These are phyloP conservation scores for Colletotrichum sidae DNA, from an alignment of 2,329 filamentous ascomycete genomes.

Conservation along the genomic window DNA sequence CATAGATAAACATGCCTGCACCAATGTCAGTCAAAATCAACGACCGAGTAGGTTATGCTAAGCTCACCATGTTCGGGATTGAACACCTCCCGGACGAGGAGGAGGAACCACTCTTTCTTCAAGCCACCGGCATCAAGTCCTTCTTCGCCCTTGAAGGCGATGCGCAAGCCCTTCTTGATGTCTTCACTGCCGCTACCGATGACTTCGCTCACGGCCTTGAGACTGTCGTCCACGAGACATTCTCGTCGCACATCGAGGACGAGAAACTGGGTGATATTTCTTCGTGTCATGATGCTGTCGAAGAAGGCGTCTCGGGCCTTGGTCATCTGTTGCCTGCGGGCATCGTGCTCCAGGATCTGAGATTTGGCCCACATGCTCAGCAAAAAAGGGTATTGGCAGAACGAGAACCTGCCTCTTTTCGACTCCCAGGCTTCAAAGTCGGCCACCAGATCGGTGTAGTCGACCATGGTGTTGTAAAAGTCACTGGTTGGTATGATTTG, in stretches of 20 bases:
- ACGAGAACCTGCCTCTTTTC: constrained; percentile 79
- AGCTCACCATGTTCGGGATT: constrained; percentile 85
- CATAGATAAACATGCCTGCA: constrained; percentile 89
- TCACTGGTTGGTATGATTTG: constrained; percentile 83
- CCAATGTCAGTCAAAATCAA: constrained; percentile 31
- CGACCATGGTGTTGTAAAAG: constrained; percentile 89
- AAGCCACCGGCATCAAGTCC: constrained; percentile 91
- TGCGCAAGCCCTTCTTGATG: constrained; percentile 88
- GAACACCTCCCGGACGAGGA: constrained; percentile 89
- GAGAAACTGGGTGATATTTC: constrained; percentile 81
- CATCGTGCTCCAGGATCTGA: constrained; percentile 88
- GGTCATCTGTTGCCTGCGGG: constrained; percentile 87
- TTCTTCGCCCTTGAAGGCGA: constrained; percentile 89
- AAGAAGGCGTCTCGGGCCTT: constrained; percentile 93
- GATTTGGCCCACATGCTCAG: constrained; percentile 94
- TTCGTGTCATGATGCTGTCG: constrained; percentile 83
- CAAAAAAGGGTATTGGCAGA: constrained; percentile 93
- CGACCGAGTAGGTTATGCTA: background rate
- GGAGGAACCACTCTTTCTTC: constrained; percentile 93
- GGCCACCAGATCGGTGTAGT: constrained; percentile 84
- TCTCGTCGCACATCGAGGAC: constrained; percentile 83
- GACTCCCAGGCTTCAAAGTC: constrained; percentile 93
- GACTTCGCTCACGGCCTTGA: constrained; percentile 86
- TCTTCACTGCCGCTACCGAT: constrained; percentile 85
- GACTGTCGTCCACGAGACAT: constrained; percentile 88